phyloP scores from a whole-genome alignment of 2,329 filamentous ascomycete species.

The Scytalidium sp. region DNA sequence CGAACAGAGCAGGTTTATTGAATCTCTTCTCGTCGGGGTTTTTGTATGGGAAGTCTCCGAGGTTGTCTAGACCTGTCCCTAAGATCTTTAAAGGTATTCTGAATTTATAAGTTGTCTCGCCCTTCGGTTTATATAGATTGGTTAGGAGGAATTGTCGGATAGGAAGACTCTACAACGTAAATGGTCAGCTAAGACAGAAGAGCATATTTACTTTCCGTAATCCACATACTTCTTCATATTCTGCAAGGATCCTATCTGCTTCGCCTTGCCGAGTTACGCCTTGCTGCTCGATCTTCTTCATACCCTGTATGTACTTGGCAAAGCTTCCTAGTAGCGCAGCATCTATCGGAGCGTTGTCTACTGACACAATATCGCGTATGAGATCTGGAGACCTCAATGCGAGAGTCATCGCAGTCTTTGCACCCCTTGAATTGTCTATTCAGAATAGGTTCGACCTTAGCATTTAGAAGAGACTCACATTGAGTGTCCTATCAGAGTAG shows the following conservation, averaged over 20 bases:
- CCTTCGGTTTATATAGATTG: conserved; percentile 64
- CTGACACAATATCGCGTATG: conserved; percentile 71
- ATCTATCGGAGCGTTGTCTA: conserved; percentile 91
- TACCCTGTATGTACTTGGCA: conserved; percentile 74
- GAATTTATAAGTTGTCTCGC: conserved; percentile 62
- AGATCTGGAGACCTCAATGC: conserved; percentile 68
- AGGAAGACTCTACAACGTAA: conserved; percentile 50
- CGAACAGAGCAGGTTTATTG: conserved; percentile 74
- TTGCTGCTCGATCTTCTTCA: conserved; percentile 75
- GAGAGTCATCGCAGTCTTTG: conserved; percentile 87
- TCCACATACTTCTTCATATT: conserved; percentile 63
- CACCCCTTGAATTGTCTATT: conserved; percentile 56
- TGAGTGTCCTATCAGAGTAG: conserved; percentile 86
- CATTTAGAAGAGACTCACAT: conserved; percentile 57
- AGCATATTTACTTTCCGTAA: background rate
- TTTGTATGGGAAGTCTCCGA: conserved; percentile 84
- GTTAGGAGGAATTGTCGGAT: conserved; percentile 91
- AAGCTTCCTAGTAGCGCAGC: conserved; percentile 73
- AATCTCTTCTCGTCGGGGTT: conserved; percentile 67
- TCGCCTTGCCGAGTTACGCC: conserved; percentile 67
- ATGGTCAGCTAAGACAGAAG: background rate
- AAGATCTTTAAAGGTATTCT: conserved; percentile 75
- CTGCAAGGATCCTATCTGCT: conserved; percentile 73
- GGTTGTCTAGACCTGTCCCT: conserved; percentile 62
- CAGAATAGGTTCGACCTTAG: background rate